Conservation (phyloP, 805 yeast genomes). For the Brettanomyces naardenensis region DNA sequence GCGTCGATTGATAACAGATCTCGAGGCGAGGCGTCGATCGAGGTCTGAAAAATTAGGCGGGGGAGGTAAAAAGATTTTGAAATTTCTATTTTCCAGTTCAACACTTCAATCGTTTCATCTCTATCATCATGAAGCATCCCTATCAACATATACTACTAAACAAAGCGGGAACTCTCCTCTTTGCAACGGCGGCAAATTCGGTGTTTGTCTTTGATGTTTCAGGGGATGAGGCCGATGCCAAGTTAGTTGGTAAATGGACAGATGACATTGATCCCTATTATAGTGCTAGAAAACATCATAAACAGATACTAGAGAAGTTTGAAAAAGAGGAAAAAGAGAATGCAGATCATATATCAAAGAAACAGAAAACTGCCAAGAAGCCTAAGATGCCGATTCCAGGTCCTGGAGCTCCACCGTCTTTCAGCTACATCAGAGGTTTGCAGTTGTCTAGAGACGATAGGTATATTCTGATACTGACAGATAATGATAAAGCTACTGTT, state of each 20-base stretch:
- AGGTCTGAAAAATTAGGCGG: too few relatives aligned
- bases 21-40: background rate
- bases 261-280: constrained; percentile 47
- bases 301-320: constrained; percentile 28
- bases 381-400: constrained; percentile 58
- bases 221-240: constrained; percentile 31
- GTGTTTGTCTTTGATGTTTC: constrained; percentile 42
- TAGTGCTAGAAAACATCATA: constrained; percentile 39
- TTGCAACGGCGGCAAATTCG: constrained; percentile 50
- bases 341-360: constrained; percentile 13
- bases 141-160: constrained; percentile 49
- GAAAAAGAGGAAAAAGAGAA: constrained; percentile 24
- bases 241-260: constrained; percentile 50
- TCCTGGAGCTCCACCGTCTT: constrained; percentile 60
- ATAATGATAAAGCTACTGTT: constrained; percentile 74
- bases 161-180: constrained; percentile 38
- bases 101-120: too few relatives aligned
- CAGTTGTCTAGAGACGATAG: constrained; percentile 44
- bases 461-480: constrained; percentile 62
- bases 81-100: too few relatives aligned
- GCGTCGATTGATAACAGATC: too few relatives aligned
- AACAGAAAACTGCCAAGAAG: constrained; percentile 25
- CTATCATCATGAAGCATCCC: too few relatives aligned
- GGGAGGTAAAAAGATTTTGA: too few relatives aligned
- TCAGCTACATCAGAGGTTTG: constrained; percentile 62